phyloP scores from a whole-genome alignment of 768 basidiomycete genomes.

The Leccinum fibrillosum region DNA sequence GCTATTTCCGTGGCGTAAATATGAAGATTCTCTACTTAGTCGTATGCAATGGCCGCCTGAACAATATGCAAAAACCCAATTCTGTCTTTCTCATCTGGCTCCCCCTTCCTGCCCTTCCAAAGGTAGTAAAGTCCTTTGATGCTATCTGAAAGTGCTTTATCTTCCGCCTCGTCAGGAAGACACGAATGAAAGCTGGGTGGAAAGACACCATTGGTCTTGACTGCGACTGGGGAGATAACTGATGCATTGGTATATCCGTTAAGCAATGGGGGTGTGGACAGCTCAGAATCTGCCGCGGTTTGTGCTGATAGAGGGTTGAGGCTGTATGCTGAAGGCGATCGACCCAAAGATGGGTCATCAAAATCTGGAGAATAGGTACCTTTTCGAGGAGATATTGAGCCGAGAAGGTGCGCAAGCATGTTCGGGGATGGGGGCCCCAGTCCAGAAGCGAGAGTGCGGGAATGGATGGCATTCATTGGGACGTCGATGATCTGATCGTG shows the following conservation, averaged over 20 bases:
- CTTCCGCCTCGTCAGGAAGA: constrained; percentile 18
- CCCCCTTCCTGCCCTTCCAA: constrained; percentile 45
- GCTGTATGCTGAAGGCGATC: constrained; percentile 5
- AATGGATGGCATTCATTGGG: constrained; percentile 19
- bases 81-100: constrained; percentile 19
- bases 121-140: constrained; percentile 56
- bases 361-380: constrained; percentile 11
- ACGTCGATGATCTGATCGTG: constrained; percentile 9
- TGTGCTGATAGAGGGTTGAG: constrained; percentile 11
- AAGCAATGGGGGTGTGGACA: constrained; percentile 22
- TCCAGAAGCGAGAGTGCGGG: constrained; percentile 4
- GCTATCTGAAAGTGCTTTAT: constrained; percentile 47
- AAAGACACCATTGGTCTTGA: constrained; percentile 13
- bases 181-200: not conserved
- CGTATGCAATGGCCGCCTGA: constrained; percentile 24
- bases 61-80: constrained; percentile 35
- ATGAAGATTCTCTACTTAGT: constrained; percentile 9
- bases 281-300: constrained; percentile 21
- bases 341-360: constrained; percentile 8
- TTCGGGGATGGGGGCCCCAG: constrained; percentile 26
- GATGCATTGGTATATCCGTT: constrained; percentile 9
- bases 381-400: constrained; percentile 22
- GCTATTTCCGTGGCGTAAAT: not conserved
- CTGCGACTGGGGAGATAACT: constrained; percentile 11
- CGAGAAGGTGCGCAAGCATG: constrained; percentile 26